These are phyloP conservation scores for Globisporangium middletonii DNA, from an alignment of 352 stramenopile species.

Conservation along the genomic window DNA sequence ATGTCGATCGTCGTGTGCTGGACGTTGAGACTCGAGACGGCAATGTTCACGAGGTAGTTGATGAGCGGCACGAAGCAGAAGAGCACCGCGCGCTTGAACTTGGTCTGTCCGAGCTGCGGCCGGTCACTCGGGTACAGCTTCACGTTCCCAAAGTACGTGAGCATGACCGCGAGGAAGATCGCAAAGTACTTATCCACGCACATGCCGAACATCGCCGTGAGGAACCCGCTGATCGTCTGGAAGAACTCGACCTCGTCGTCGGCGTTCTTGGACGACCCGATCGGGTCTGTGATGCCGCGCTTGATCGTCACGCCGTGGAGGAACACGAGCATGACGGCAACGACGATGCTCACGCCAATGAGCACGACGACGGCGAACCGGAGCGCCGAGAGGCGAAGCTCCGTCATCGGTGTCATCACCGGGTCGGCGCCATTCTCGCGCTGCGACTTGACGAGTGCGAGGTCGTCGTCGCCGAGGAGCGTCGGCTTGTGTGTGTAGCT, in stretches of 20 bases:
- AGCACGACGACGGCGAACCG: slow-evolving; percentile 6
- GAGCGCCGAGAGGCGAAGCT: slow-evolving; percentile 4
- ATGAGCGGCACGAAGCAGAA: slow-evolving; percentile 7
- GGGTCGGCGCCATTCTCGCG: background rate
- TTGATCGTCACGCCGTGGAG: slow-evolving; percentile 8
- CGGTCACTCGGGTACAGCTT: slow-evolving; percentile 5
- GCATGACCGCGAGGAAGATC: slow-evolving; percentile 10
- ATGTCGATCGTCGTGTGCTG: slow-evolving; percentile 6
- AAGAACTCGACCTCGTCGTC: slow-evolving; percentile 10
- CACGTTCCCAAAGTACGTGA: slow-evolving; percentile 8
- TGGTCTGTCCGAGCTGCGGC: background rate
- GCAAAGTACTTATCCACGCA: slow-evolving; percentile 5
- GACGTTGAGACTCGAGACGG: slow-evolving; percentile 5
- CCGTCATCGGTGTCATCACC: background rate
- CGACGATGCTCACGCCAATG: slow-evolving; percentile 5
- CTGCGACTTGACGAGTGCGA: slow-evolving; percentile 1
- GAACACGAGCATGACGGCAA: slow-evolving; percentile 7
- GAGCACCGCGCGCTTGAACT: slow-evolving; percentile 1
- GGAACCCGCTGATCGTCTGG: slow-evolving; percentile 10
- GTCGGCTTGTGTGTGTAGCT: background rate
- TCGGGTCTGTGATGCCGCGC: slow-evolving; percentile 5
- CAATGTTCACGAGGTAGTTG: slow-evolving; percentile 5
- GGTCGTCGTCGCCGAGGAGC: background rate
- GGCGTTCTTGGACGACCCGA: slow-evolving; percentile 10
- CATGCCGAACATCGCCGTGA: slow-evolving; percentile 1